Conservation (phyloP, 148 eudicot genomes). For the Vaccinium darrowii region DNA sequence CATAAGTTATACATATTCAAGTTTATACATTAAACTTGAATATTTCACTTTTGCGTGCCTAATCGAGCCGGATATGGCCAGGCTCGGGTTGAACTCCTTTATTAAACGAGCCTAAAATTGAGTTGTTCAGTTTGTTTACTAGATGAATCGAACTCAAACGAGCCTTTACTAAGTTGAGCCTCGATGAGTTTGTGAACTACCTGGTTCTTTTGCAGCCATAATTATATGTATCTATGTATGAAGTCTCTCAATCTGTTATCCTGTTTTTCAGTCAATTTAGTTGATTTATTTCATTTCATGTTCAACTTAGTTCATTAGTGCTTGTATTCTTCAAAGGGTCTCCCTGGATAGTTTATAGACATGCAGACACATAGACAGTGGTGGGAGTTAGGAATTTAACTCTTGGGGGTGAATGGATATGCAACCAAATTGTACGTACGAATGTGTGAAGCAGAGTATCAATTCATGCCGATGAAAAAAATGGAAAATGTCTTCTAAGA, state of each 20-base stretch:
- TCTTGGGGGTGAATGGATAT: neutral
- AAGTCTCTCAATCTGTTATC: neutral
- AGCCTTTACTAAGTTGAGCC: too few species aligned
- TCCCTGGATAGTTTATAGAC: neutral
- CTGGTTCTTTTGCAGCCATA: too few species aligned
- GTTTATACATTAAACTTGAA: too few species aligned
- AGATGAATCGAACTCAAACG: neutral
- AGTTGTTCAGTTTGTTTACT: too few species aligned
- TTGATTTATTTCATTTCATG: neutral
- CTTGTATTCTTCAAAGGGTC: neutral
- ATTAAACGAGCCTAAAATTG: too few species aligned
- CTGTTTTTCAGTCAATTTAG: neutral
- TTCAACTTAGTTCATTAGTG: neutral
- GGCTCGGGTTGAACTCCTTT: too few species aligned
- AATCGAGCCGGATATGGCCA: too few species aligned
- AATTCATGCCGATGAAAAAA: neutral
- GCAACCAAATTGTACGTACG: neutral
- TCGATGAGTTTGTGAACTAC: too few species aligned
- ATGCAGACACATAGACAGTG: neutral
- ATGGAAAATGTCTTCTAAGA: neutral
- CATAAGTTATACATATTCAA: too few species aligned
- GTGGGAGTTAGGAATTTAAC: neutral
- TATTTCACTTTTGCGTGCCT: too few species aligned
- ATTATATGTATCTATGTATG: neutral
- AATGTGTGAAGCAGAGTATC: neutral